These are phyloP conservation scores for Crithidia brevicula DNA, from an alignment of 208 protist species.

Conservation along the genomic window DNA sequence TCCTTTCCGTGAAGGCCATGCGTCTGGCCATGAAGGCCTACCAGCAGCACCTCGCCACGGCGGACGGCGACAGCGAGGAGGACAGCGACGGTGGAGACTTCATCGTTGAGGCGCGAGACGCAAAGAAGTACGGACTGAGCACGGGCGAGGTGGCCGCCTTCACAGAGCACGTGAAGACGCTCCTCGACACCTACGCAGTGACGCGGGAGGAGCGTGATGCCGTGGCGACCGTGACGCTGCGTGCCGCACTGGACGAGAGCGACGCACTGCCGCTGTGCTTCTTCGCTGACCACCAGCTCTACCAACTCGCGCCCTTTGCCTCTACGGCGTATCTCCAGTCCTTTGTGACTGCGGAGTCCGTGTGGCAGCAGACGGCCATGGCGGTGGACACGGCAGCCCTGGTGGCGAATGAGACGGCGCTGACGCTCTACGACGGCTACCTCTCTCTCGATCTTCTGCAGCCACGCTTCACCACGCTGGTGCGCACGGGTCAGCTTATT, in stretches of 20 bases:
- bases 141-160: slow-evolving; percentile 44
- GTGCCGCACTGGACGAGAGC: slow-evolving; percentile 27
- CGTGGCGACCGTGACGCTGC: slow-evolving; percentile 36
- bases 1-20: slow-evolving; percentile 77
- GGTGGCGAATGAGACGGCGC: slow-evolving; percentile 16
- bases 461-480: slow-evolving; percentile 49
- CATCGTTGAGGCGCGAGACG: slow-evolving; percentile 47
- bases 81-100: slow-evolving; percentile 21
- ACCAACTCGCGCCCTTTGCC: slow-evolving; percentile 71
- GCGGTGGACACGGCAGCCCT: slow-evolving; percentile 7
- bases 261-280: slow-evolving; percentile 33
- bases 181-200: slow-evolving; percentile 59
- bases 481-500: slow-evolving; percentile 81
- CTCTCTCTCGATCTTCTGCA: slow-evolving; percentile 56
- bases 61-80: slow-evolving; percentile 3
- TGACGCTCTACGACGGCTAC: slow-evolving; percentile 62
- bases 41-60: slow-evolving; percentile 1
- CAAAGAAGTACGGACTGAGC: slow-evolving; percentile 62
- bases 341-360: slow-evolving; percentile 33
- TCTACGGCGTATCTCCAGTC: slow-evolving; percentile 44
- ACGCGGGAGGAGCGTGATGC: slow-evolving; percentile 46
- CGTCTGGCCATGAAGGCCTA: slow-evolving; percentile 47
- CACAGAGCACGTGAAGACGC: slow-evolving; percentile 32
- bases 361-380: slow-evolving; percentile 58
- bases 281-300: slow-evolving; percentile 60